phyloP scores from a whole-genome alignment of 331 rosid genomes.

The Acacia pycnantha region DNA sequence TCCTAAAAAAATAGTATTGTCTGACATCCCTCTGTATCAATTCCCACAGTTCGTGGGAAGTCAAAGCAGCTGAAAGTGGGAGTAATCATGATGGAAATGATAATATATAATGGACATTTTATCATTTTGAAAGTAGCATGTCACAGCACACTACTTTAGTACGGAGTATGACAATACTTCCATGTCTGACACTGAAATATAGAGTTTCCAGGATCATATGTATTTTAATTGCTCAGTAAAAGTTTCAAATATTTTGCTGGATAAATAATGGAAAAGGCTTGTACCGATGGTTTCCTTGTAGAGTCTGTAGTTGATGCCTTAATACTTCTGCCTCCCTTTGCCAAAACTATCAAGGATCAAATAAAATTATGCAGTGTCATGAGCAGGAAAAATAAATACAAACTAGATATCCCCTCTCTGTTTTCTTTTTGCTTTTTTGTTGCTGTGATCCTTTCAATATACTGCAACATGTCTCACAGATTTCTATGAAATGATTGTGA shows the following conservation, averaged over 20 bases:
- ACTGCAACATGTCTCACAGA: conserved; percentile 12
- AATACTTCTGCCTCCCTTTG: conserved; percentile 63
- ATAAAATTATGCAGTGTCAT: conserved; percentile 19
- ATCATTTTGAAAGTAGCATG: conserved; percentile 14
- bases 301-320: conserved; percentile 68
- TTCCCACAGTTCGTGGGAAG: not conserved
- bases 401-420: not conserved
- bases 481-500: not conserved
- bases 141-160: conserved; percentile 9
- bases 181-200: not conserved
- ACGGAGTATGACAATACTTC: conserved; percentile 1
- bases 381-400: not conserved
- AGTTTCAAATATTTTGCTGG: not conserved
- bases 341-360: conserved; percentile 68
- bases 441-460: conserved; percentile 1
- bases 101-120: conserved; percentile 7
- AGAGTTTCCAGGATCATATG: conserved; percentile 5
- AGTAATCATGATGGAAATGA: not conserved
- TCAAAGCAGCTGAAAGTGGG: not conserved
- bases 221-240: not conserved
- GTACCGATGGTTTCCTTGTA: conserved; percentile 72
- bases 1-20: not conserved
- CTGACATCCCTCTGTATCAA: not conserved
- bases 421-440: not conserved
- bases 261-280: conserved; percentile 27